Evolutionary conservation across 2,329 filamentous ascomycete species (phyloP), one percentile per base, ranked within the genome.

Genomic region (Nigrograna mackinnonii): DNA sequence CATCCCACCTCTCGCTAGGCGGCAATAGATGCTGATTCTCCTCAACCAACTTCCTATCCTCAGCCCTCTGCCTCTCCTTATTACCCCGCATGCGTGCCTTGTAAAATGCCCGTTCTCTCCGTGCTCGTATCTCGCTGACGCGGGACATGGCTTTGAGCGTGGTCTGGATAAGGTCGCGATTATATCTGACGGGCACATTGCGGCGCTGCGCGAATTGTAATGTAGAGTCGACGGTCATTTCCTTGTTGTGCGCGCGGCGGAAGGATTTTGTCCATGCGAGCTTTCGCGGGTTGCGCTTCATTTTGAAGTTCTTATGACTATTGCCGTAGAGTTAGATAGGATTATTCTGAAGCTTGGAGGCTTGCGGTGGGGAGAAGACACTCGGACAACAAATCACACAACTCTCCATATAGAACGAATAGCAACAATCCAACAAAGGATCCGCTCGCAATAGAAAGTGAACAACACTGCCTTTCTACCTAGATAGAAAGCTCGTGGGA

Each of bases 271-370:
- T 96, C 94, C 92, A 96, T 73, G 91, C 94, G 59, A 97, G 83
- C 55, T 96, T 96, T 69, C 92, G 85, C 24, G 92, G 91, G 75
- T 97, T 96, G 56, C 94, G 86, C 87, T 96, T 96, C 89, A 95
- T 95, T 76, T 95, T 94, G 83, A 95, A 95, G 63, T 77, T 77
- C 58, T 84, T 85, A 72, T 86, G 84, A 70, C 80, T 84, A 76
- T 84, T 38, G 45, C 35, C 32, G 14, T n/a, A n/a, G n/a, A n/a
- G n/a, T 43, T 33, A 35, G 35, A 11, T 26, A 17, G 26, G n/a
- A n/a, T n/a, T n/a, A n/a, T n/a, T n/a, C n/a, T n/a, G n/a, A n/a
- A n/a, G n/a, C n/a, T n/a, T n/a, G n/a, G n/a, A n/a, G n/a, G n/a
- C n/a, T n/a, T n/a, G n/a, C n/a, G n/a, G n/a, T n/a, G n/a, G n/a